These are phyloP conservation scores for Biancaea sappan DNA, from an alignment of 306 rosid species.

Conservation along the genomic window DNA sequence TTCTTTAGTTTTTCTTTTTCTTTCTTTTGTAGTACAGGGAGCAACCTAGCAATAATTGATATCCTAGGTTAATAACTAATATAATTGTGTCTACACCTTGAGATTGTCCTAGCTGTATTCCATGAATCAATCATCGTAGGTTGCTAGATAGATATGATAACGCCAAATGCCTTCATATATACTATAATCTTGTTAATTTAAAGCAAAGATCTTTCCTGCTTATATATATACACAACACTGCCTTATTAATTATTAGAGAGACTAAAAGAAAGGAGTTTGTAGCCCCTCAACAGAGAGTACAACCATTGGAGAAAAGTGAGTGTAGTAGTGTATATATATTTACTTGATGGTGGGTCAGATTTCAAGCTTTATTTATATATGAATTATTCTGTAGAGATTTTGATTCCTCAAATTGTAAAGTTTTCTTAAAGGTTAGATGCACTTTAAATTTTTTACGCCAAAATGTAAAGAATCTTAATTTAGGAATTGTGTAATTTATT, in stretches of 20 bases:
- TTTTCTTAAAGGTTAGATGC: no score
- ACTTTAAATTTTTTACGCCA: no score
- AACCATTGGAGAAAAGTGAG: constrained; percentile 2
- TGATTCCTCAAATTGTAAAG: not conserved
- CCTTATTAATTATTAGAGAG: constrained; percentile 14
- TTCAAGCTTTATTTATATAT: not conserved
- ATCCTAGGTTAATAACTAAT: constrained; percentile 44
- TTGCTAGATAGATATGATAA: constrained; percentile 47
- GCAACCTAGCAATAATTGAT: constrained; percentile 46
- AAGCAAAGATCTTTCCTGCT: constrained; percentile 34
- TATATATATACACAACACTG: constrained; percentile 18
- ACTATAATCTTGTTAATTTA: constrained; percentile 32
- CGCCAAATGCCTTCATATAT: constrained; percentile 43
- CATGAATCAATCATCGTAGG: constrained; percentile 42
- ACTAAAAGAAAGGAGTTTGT: constrained; percentile 28
- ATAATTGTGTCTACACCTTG: constrained; percentile 37
- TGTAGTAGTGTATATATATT: not conserved
- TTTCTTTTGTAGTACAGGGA: constrained; percentile 24
- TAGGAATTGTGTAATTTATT: no score
- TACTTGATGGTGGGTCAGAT: not conserved
- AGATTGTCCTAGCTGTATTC: constrained; percentile 48
- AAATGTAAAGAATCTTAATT: no score
- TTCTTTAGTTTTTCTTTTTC: not conserved
- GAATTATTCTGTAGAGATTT: not conserved
- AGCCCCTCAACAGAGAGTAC: constrained; percentile 20